Percentiles rank a stretch among this genome's conserved stretches.
phyloP scores from a whole-genome alignment of 768 basidiomycete species.

The Leccinellum luteum region DNA sequence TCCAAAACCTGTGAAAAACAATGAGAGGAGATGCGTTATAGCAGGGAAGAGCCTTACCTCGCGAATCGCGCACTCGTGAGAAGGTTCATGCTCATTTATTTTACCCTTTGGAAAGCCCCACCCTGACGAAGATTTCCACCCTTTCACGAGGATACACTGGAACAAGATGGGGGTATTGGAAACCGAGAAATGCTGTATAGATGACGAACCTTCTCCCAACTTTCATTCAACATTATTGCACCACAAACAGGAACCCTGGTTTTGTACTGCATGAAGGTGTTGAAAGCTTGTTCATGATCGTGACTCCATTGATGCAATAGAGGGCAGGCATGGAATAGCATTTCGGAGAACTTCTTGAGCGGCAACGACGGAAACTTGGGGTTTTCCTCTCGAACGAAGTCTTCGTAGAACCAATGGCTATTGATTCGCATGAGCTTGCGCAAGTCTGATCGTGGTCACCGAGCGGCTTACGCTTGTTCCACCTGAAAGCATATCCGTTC shows the following conservation, averaged over 20 bases:
- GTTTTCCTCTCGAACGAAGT: conserved; percentile 92
- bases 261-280: conserved; percentile 94
- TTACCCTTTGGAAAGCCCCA: conserved; percentile 99
- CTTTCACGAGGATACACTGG: conserved; percentile 95
- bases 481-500: conserved; percentile 98
- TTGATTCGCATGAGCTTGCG: conserved; percentile 9
- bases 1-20: conserved; percentile 73
- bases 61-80: conserved; percentile 81
- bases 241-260: conserved; percentile 96
- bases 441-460: conserved; percentile 8
- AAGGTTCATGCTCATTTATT: conserved; percentile 91
- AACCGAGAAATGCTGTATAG: conserved; percentile 7
- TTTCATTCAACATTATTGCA: conserved; percentile 90
- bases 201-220: conserved; percentile 81
- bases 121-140: conserved; percentile 94
- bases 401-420: conserved; percentile 99
- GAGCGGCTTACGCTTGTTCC: conserved; percentile 86
- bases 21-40: conserved; percentile 7
- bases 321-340: conserved; percentile 84
- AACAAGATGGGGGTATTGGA: conserved; percentile 7
- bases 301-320: conserved; percentile 78
- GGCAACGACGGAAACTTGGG: conserved; percentile 82
- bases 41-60: conserved; percentile 57
- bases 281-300: conserved; percentile 84
- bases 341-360: conserved; percentile 90